Evolutionary conservation across 148 eudicot species (phyloP).

Genomic region (Linanthus parryae): DNA sequence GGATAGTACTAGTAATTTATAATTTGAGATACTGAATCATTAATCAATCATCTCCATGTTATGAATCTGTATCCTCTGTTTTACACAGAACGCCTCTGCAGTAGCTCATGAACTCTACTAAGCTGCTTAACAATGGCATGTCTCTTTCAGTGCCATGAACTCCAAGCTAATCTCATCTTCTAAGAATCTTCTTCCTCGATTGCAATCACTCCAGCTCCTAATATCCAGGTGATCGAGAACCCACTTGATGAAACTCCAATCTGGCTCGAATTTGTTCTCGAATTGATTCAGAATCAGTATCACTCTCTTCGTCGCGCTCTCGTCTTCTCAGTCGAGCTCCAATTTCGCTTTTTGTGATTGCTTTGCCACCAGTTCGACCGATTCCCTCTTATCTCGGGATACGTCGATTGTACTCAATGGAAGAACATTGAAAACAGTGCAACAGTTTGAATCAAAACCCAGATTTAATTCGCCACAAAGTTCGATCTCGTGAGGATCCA

Average conservation of each 20-base stretch:
- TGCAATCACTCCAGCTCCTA: conserved; percentile 46
- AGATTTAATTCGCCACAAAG: conserved; percentile 33
- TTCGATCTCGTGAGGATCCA: conserved; percentile 48
- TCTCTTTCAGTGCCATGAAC: conserved; percentile 33
- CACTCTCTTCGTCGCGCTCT: conserved; percentile 44
- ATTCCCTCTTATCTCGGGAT: conserved; percentile 44
- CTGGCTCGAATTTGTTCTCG: conserved; percentile 54
- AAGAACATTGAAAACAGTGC: conserved; percentile 52
- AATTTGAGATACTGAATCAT: too few species aligned
- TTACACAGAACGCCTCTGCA: conserved; percentile 65
- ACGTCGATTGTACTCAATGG: conserved; percentile 24
- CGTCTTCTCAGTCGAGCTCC: conserved; percentile 38
- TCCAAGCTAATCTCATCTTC: conserved; percentile 36
- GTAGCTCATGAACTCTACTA: conserved; percentile 60
- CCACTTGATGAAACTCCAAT: conserved; percentile 26
- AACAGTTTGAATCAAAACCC: conserved; percentile 19
- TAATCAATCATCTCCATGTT: too few species aligned
- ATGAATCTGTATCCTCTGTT: too few species aligned
- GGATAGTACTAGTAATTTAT: too few species aligned
- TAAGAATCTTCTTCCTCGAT: conserved; percentile 47
- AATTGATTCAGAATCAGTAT: conserved; percentile 45
- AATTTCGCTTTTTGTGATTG: conserved; percentile 45
- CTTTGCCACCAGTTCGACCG: conserved; percentile 34
- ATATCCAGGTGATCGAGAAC: conserved; percentile 44
- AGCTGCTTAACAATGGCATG: conserved; percentile 30